Percentiles rank a stretch among this genome's conserved stretches.
Conservation (phyloP, 371 early-diverging fungal species). For the Mortierella sp. region DNA sequence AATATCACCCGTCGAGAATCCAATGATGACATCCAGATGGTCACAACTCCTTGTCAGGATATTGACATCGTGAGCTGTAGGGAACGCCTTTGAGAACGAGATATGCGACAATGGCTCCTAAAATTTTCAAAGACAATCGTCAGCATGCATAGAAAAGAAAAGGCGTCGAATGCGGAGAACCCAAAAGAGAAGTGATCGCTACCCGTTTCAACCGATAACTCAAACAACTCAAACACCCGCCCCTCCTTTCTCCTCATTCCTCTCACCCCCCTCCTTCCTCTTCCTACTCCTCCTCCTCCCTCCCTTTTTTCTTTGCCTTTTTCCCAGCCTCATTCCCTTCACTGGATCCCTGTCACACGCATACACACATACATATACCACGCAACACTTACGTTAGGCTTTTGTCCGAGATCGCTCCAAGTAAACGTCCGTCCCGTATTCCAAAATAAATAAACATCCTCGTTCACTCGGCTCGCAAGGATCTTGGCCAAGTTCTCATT, state of each 20-base stretch:
- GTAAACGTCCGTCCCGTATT: constrained; percentile 86
- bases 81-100: constrained; percentile 82
- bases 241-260: neutral
- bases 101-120: constrained; percentile 87
- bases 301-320: neutral
- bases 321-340: neutral
- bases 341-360: constrained; percentile 41
- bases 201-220: neutral
- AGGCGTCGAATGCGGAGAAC: neutral
- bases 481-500: constrained; percentile 87
- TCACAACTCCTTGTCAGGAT: constrained; percentile 72
- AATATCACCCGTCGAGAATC: constrained; percentile 90
- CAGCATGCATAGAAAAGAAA: neutral
- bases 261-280: neutral
- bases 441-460: constrained; percentile 87
- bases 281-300: neutral
- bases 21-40: constrained; percentile 84
- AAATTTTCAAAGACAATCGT: constrained; percentile 64
- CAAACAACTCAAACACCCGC: neutral
- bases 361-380: constrained; percentile 84
- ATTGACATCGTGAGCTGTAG: constrained; percentile 93
- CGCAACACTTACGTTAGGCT: constrained; percentile 69
- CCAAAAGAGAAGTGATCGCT: neutral
- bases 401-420: constrained; percentile 82
- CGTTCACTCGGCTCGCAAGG: constrained; percentile 74